A percentile compares a stretch with the other conserved stretches of the same genome.
These are phyloP conservation scores for Coniochaeta hoffmannii DNA, from an alignment of 2,329 filamentous ascomycete species.

Conservation along the genomic window DNA sequence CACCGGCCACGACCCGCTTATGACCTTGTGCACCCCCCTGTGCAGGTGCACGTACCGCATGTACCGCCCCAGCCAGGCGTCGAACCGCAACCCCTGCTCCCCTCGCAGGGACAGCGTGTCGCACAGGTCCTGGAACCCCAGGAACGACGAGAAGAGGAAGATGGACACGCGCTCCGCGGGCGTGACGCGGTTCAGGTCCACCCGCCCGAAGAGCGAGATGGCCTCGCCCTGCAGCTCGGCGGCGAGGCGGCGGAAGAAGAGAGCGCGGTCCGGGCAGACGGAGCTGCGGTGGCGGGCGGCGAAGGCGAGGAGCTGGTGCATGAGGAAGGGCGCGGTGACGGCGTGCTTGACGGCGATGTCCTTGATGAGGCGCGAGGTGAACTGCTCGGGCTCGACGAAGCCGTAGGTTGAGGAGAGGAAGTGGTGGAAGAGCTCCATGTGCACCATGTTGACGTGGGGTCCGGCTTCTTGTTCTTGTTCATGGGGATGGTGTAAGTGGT, in stretches of 20 bases:
- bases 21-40: slow-evolving; percentile 31
- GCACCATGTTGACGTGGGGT: slow-evolving; percentile 15
- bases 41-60: slow-evolving; percentile 33
- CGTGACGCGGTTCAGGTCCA: slow-evolving; percentile 11
- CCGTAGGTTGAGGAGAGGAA: slow-evolving; percentile 11
- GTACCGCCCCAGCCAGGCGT: slow-evolving; percentile 31
- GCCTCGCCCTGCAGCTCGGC: slow-evolving; percentile 37
- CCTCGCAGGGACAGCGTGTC: slow-evolving; percentile 33
- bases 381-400: slow-evolving; percentile 9
- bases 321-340: slow-evolving; percentile 24
- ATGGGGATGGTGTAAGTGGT: neutral
- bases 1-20: slow-evolving; percentile 24
- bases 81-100: slow-evolving; percentile 30
- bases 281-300: slow-evolving; percentile 29
- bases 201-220: slow-evolving; percentile 28
- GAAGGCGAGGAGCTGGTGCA: slow-evolving; percentile 28
- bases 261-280: slow-evolving; percentile 10
- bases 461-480: slow-evolving; percentile 3
- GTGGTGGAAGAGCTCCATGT: slow-evolving; percentile 21
- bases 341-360: slow-evolving; percentile 13
- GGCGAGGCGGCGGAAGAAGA: slow-evolving; percentile 27
- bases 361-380: slow-evolving; percentile 4
- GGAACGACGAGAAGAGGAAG: slow-evolving; percentile 35
- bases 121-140: slow-evolving; percentile 40
- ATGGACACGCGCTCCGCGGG: slow-evolving; percentile 28